Evolutionary conservation across 208 protist species (phyloP).

Genomic region (Naegleria fowleri): DNA sequence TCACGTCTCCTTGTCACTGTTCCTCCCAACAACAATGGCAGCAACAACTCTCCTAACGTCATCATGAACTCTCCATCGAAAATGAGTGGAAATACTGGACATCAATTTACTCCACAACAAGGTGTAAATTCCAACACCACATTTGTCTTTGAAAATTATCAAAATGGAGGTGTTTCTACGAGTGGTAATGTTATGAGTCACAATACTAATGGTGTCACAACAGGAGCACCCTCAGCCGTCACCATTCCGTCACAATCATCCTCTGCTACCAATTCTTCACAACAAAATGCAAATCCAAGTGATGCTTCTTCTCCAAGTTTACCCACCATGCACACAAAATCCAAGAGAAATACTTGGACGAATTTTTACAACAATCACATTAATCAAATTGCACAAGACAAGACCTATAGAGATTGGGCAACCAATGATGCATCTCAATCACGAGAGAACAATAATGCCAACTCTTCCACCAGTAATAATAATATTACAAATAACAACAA

Average conservation of each 20-base stretch:
- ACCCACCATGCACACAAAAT: not conserved
- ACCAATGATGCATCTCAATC: not conserved
- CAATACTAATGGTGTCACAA: no score
- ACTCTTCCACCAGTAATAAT: not conserved
- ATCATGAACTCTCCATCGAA: no score
- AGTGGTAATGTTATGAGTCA: no score
- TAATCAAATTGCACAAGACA: not conserved
- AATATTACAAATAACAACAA: not conserved
- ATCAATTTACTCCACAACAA: not conserved
- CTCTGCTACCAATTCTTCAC: no score
- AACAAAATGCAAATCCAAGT: no score
- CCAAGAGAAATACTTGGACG: not conserved
- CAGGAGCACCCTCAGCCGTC: no score
- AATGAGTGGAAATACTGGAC: no score
- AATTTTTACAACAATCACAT: not conserved
- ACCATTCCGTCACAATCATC: no score
- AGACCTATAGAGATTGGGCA: not conserved
- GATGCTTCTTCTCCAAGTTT: not conserved
- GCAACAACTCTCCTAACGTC: not conserved
- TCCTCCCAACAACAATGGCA: not conserved
- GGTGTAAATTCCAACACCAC: not conserved
- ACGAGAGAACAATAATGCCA: not conserved
- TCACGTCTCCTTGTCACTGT: not conserved
- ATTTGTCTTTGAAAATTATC: not conserved
- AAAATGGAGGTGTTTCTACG: not conserved